Evolutionary conservation across 2,329 filamentous ascomycete genomes (phyloP).

Genomic region (Claviceps sorghi): DNA sequence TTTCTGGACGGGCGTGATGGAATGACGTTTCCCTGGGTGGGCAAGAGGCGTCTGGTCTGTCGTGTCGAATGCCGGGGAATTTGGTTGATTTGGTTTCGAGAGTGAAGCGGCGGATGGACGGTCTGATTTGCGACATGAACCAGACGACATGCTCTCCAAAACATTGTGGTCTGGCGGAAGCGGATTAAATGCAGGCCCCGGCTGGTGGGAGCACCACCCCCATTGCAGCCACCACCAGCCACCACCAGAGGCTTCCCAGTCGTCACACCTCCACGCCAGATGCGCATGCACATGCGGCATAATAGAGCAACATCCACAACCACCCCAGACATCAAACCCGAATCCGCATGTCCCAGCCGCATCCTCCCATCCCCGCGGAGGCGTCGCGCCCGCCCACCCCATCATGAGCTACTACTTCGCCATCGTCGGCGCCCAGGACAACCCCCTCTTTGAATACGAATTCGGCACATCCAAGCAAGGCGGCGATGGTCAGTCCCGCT

Average conservation of each 20-base stretch:
- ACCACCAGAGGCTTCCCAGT: too few relatives aligned
- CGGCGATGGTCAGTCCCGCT: slow-evolving; percentile 81
- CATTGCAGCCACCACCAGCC: not conserved
- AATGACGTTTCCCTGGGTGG: not conserved
- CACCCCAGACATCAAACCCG: not conserved
- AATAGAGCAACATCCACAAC: not conserved
- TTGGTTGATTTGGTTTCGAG: too few relatives aligned
- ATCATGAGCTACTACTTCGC: slow-evolving; percentile 97
- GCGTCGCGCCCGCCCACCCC: slow-evolving; percentile 3
- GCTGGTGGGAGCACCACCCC: too few relatives aligned
- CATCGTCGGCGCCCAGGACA: slow-evolving; percentile 89
- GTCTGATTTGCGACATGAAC: too few relatives aligned
- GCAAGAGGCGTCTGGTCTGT: not conserved
- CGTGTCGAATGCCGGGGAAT: too few relatives aligned
- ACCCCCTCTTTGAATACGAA: slow-evolving; percentile 89
- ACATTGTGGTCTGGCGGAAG: not conserved
- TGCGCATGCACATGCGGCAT: too few relatives aligned
- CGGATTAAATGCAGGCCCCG: not conserved
- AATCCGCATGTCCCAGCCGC: not conserved
- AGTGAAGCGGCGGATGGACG: too few relatives aligned
- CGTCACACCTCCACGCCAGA: not conserved
- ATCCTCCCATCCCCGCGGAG: not conserved
- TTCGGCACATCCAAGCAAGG: slow-evolving; percentile 95
- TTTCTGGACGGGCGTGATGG: too few relatives aligned
- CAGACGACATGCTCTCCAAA: not conserved